phyloP scores from a whole-genome alignment of 306 rosid genomes.

The Prunus padus region DNA sequence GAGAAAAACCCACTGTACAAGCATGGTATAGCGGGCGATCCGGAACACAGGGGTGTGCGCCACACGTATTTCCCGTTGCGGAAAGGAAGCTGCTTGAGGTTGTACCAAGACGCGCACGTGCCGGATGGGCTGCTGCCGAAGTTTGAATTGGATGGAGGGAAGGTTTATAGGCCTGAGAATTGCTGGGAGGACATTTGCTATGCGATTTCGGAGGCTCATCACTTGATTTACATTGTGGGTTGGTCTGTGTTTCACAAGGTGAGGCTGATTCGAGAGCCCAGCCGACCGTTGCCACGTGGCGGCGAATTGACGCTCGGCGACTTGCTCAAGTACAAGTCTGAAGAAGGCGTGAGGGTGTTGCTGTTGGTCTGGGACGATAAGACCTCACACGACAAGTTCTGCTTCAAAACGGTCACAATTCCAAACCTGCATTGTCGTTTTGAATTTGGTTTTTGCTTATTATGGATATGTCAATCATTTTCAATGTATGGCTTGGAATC shows the following conservation, averaged over 20 bases:
- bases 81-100: conserved; percentile 58
- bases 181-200: conserved; percentile 96
- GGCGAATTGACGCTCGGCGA: conserved; percentile 87
- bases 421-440: background rate
- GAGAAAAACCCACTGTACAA: conserved; percentile 38
- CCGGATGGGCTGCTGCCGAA: conserved; percentile 37
- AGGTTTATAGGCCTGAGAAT: conserved; percentile 46
- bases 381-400: conserved; percentile 68
- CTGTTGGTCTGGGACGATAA: conserved; percentile 91
- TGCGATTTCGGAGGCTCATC: conserved; percentile 91
- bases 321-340: conserved; percentile 82
- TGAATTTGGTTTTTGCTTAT: background rate
- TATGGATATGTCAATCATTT: background rate
- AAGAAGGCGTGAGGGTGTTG: conserved; percentile 86
- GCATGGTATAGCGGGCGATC: conserved; percentile 75
- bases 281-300: conserved; percentile 58
- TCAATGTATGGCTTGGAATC: background rate
- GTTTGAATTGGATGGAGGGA: conserved; percentile 57
- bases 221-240: conserved; percentile 72
- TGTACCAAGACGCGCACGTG: conserved; percentile 90
- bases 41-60: conserved; percentile 61
- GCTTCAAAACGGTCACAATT: conserved; percentile 57
- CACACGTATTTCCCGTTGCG: conserved; percentile 80
- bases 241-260: conserved; percentile 87
- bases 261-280: conserved; percentile 68